A percentile compares a stretch with the other conserved stretches of the same genome.
Evolutionary conservation across 768 basidiomycete genomes (phyloP).

Genomic region (Tylopilus rubrobrunneus): DNA sequence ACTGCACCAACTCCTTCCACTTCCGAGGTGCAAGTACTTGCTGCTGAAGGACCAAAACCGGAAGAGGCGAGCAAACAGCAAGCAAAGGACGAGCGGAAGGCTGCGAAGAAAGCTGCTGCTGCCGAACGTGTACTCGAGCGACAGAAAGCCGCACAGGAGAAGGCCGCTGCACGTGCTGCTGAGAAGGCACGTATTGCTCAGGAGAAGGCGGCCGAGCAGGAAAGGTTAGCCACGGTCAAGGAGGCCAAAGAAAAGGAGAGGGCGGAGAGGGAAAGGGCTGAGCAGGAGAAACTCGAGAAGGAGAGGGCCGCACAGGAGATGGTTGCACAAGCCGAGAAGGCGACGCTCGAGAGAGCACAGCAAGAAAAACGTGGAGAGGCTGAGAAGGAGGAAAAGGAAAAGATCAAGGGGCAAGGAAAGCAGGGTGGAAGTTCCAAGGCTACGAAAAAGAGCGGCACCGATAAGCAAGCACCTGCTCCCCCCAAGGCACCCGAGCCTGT

Average conservation of each 20-base stretch:
- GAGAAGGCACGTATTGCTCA: constrained; percentile 52
- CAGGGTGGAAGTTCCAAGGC: constrained; percentile 25
- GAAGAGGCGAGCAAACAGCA: constrained; percentile 40
- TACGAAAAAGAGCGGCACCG: constrained; percentile 13
- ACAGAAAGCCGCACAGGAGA: constrained; percentile 54
- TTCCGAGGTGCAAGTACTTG: constrained; percentile 22
- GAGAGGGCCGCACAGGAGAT: constrained; percentile 33
- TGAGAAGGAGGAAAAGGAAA: constrained; percentile 30
- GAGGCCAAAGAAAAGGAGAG: constrained; percentile 37
- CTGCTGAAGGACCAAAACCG: constrained; percentile 23
- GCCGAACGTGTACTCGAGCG: constrained; percentile 61
- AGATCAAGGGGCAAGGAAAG: constrained; percentile 25
- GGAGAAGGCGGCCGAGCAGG: constrained; percentile 55
- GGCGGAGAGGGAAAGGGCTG: constrained; percentile 33
- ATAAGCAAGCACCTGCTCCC: constrained; percentile 20
- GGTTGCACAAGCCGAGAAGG: constrained; percentile 35
- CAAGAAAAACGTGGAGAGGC: constrained; percentile 27
- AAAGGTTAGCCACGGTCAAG: constrained; percentile 38
- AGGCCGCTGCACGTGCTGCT: constrained; percentile 45
- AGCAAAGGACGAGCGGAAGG: constrained; percentile 59
- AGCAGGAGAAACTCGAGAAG: constrained; percentile 39
- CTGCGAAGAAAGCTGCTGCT: constrained; percentile 61
- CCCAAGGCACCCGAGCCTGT: constrained; percentile 33
- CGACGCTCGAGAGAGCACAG: constrained; percentile 32
- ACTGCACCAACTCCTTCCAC: constrained; percentile 12